A percentile compares a stretch with the other conserved stretches of the same genome.
Conservation (phyloP, 2,329 filamentous ascomycete species). For the Talaromyces pinophilus region DNA sequence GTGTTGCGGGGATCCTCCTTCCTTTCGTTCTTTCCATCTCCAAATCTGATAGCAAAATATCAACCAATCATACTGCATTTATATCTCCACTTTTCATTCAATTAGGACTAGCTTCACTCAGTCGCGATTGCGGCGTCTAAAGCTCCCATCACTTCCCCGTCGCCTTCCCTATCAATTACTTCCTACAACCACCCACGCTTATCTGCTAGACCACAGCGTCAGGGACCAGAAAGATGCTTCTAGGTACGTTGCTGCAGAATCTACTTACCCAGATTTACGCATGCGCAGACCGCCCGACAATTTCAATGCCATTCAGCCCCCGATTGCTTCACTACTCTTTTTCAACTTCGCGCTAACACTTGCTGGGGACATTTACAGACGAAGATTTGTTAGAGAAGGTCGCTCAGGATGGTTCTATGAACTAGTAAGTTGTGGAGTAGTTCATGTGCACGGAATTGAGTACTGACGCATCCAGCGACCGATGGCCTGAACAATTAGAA, state of each 20-base stretch:
- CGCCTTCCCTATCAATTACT: not conserved
- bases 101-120: conserved; percentile 1
- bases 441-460: not conserved
- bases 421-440: conserved; percentile 50
- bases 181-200: not conserved
- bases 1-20: conserved; percentile 19
- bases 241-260: conserved; percentile 31
- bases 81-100: not conserved
- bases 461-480: conserved; percentile 53
- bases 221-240: conserved; percentile 32
- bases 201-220: not conserved
- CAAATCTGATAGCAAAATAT: not conserved
- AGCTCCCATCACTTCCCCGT: conserved; percentile 3
- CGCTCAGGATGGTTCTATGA: conserved; percentile 60
- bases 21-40: not conserved
- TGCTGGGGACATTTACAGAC: conserved; percentile 34
- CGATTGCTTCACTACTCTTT: not conserved
- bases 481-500: conserved; percentile 68
- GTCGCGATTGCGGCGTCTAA: conserved; percentile 16
- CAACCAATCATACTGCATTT: not conserved
- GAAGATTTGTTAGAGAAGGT: conserved; percentile 58
- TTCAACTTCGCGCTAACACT: conserved; percentile 3
- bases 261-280: not conserved
- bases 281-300: not conserved
- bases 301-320: not conserved